Evolutionary conservation across 2,329 filamentous ascomycete species (phyloP).

Genomic region (Lecanicillium sp.): DNA sequence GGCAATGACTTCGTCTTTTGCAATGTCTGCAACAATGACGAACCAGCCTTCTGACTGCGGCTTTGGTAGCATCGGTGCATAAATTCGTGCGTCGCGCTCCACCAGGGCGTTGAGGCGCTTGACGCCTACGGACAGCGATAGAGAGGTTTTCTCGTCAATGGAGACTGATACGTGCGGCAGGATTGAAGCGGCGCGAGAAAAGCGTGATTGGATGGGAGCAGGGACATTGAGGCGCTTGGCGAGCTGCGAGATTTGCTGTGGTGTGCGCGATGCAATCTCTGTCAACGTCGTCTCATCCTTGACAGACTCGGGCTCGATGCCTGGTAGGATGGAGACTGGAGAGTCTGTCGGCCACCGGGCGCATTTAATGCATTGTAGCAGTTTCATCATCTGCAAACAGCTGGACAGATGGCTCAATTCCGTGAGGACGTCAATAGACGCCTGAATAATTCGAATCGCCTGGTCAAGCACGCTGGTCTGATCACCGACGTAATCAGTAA

Average conservation of each 20-base stretch:
- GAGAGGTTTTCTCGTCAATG: slow-evolving; percentile 51
- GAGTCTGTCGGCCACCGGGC: slow-evolving; percentile 84
- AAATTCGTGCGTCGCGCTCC: slow-evolving; percentile 65
- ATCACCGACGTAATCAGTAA: slow-evolving; percentile 95
- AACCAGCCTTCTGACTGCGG: slow-evolving; percentile 93
- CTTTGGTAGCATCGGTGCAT: slow-evolving; percentile 85
- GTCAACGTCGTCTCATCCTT: slow-evolving; percentile 34
- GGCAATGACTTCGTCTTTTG: slow-evolving; percentile 68
- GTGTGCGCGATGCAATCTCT: slow-evolving; percentile 29
- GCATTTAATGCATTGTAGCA: slow-evolving; percentile 88
- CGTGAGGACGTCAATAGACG: slow-evolving; percentile 84
- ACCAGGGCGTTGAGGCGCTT: slow-evolving; percentile 57
- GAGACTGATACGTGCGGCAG: slow-evolving; percentile 63
- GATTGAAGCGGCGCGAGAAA: slow-evolving; percentile 50
- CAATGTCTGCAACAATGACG: slow-evolving; percentile 61
- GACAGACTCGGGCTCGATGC: slow-evolving; percentile 42
- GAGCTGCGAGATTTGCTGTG: slow-evolving; percentile 31
- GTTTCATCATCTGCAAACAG: slow-evolving; percentile 69
- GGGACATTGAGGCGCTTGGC: slow-evolving; percentile 44
- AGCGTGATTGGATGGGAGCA: slow-evolving; percentile 31
- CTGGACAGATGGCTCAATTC: slow-evolving; percentile 78
- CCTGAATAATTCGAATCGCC: slow-evolving; percentile 93
- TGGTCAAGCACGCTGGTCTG: slow-evolving; percentile 86
- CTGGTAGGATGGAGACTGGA: slow-evolving; percentile 71
- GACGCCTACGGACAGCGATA: slow-evolving; percentile 55